Percentiles rank a stretch among this genome's conserved stretches.
These are phyloP conservation scores for Clonostachys rosea DNA, from an alignment of 2,329 filamentous ascomycete genomes.

Conservation along the genomic window DNA sequence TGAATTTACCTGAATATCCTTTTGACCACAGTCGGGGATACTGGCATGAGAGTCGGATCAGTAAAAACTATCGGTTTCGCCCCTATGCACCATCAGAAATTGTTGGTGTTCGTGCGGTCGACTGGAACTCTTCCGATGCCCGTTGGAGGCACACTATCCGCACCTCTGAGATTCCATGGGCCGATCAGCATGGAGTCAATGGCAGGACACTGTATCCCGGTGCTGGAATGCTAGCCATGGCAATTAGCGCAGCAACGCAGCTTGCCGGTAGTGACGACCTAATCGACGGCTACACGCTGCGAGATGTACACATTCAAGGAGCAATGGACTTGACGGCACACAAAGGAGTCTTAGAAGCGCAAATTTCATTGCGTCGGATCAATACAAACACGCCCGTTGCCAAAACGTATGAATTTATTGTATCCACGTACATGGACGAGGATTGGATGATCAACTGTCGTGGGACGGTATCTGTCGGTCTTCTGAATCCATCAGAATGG, in stretches of 20 bases:
- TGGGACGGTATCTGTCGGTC: too few relatives aligned
- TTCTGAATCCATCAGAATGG: too few relatives aligned
- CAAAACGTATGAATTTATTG: too few relatives aligned
- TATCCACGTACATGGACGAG: too few relatives aligned
- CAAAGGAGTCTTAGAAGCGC: too few relatives aligned
- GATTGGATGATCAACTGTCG: too few relatives aligned
- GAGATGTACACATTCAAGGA: too few relatives aligned
- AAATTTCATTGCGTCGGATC: too few relatives aligned
- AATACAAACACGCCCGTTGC: too few relatives aligned
- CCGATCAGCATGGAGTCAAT: slow-evolving; percentile 19
- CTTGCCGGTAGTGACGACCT: too few relatives aligned
- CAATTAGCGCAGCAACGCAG: slow-evolving; percentile 14
- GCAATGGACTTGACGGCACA: too few relatives aligned
- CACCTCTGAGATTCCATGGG: slow-evolving; percentile 19
- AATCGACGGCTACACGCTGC: too few relatives aligned
- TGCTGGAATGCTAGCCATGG: slow-evolving; percentile 24
- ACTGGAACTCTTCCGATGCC: slow-evolving; percentile 12
- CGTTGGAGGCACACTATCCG: slow-evolving; percentile 22
- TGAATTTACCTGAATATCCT: slow-evolving; percentile 12
- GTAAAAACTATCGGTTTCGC: slow-evolving; percentile 13
- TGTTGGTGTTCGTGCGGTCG: slow-evolving; percentile 11
- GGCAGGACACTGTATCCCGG: slow-evolving; percentile 19
- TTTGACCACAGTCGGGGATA: slow-evolving; percentile 11
- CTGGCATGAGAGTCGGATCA: slow-evolving; percentile 12
- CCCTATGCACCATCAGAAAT: slow-evolving; percentile 15